Evolutionary conservation across 164 flowering plant genomes (phyloP), one percentile per base, ranked within the genome.

Genomic region (Macadamia tetraphylla): DNA sequence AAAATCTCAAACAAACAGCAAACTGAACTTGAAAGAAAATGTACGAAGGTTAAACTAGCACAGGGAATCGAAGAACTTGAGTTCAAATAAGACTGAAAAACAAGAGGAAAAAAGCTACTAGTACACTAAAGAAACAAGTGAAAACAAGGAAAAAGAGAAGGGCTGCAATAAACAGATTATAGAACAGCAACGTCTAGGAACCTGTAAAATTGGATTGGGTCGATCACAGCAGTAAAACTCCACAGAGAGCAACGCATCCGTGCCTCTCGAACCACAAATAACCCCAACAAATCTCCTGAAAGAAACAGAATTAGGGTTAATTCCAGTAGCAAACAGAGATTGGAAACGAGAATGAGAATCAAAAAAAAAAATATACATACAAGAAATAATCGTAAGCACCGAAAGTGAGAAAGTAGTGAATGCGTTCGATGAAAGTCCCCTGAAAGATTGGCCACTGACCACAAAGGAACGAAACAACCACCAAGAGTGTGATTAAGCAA

Each of bases 381-480:
- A 86, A 79, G 81, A 92, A 79, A 75, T 86, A 92, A 67, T 87
- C 92, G 65, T 83, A 90, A 68, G 88, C 89, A 48, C 98, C 98
- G 63, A 79, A 81, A 18, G 98, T 88, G 80, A 92, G 66, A 81
- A 92, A 90, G 78, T 65, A 58, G 66, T 92, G 93, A 62, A 90
- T 77, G 30, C 82, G 79, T 73, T 88, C 76, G 67, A 92, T 74
- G 78, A 87, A 83, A 71, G 96, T 92, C 68, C 87, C 86, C 9
- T 82, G 79, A 67, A 92, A 92, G 76, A 92, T 88, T 0, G 98
- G 96, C 98, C 98, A 92, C 7, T 84, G 90, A 1, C 98, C 98
- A 65, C 98, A 92, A 14, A 92, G 81, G 75, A 88, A 87, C 0
- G 98, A 86, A 12, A 92, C 77, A 15, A 90, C 69, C 48, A 90